phyloP scores from a whole-genome alignment of 164 flowering plant species.

The Sedum album region DNA sequence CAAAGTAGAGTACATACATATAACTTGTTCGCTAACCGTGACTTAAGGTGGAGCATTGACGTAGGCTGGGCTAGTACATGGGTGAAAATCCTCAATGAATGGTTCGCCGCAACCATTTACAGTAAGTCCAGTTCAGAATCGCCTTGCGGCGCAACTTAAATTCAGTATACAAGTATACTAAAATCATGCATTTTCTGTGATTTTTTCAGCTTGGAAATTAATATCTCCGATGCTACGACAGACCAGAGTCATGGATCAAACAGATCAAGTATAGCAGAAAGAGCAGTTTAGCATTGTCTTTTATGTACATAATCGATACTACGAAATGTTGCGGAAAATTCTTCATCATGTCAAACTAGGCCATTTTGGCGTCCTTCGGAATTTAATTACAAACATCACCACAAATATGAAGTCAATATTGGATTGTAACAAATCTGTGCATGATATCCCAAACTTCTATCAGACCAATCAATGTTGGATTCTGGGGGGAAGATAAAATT shows the following conservation, averaged over 20 bases:
- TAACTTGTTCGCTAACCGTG: background rate
- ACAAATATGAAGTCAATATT: too few relatives aligned
- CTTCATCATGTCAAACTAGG: background rate
- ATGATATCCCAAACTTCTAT: too few relatives aligned
- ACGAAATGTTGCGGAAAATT: background rate
- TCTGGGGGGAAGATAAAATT: too few relatives aligned
- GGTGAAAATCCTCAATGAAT: slow-evolving; percentile 88
- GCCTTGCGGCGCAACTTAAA: background rate
- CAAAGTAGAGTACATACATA: background rate
- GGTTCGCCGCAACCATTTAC: slow-evolving; percentile 84
- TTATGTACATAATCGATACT: too few relatives aligned
- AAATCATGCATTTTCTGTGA: background rate
- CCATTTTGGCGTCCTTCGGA: background rate
- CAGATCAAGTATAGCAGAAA: slow-evolving; percentile 18
- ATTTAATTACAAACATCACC: too few relatives aligned
- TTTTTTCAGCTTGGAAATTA: slow-evolving; percentile 68
- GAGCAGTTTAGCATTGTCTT: background rate
- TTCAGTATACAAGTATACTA: background rate
- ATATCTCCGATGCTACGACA: slow-evolving; percentile 45
- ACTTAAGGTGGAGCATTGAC: slow-evolving; percentile 84
- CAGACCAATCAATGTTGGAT: too few relatives aligned
- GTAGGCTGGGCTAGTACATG: slow-evolving; percentile 97
- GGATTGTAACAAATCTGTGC: too few relatives aligned
- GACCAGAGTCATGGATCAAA: slow-evolving; percentile 36
- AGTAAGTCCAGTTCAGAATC: slow-evolving; percentile 32